phyloP scores from a whole-genome alignment of 73 alveolate species.

The Blepharisma stoltei region DNA sequence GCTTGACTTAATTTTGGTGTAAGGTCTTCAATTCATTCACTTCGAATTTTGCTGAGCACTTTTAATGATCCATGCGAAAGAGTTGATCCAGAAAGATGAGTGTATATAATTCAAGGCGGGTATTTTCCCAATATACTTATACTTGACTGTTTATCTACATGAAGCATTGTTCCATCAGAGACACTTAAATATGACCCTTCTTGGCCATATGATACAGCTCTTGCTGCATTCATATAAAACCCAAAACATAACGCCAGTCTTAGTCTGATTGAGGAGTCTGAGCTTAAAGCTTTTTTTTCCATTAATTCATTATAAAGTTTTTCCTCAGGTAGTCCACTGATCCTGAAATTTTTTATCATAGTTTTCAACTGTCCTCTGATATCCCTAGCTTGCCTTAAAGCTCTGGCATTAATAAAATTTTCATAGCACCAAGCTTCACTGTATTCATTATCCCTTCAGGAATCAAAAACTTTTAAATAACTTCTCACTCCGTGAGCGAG shows the following conservation, averaged over 20 bases:
- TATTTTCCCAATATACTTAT: constrained; percentile 13
- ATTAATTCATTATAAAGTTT: not conserved
- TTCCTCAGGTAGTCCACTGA: constrained; percentile 16
- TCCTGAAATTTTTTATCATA: constrained; percentile 58
- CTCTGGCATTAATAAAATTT: constrained; percentile 87
- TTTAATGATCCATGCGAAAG: constrained; percentile 48
- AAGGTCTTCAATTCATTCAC: constrained; percentile 51
- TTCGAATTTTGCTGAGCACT: constrained; percentile 39
- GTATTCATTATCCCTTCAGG: constrained; percentile 85
- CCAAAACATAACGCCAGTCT: constrained; percentile 39
- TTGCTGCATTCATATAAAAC: constrained; percentile 61
- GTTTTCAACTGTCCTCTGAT: constrained; percentile 77
- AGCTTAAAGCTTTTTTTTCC: constrained; percentile 25
- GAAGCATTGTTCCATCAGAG: constrained; percentile 42
- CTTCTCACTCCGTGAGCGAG: too few relatives aligned
- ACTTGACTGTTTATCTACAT: constrained; percentile 35
- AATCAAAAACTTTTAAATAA: constrained; percentile 81
- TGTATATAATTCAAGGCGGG: constrained; percentile 59
- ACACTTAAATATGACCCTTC: constrained; percentile 58
- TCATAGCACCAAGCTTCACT: constrained; percentile 94
- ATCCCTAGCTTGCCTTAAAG: constrained; percentile 89
- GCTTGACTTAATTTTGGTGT: constrained; percentile 42
- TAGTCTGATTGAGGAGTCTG: constrained; percentile 29
- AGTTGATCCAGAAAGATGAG: constrained; percentile 44
- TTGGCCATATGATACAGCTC: constrained; percentile 32